phyloP scores from a whole-genome alignment of 1,284 basidiomycete genomes.

The Leccinum griseonigrum region DNA sequence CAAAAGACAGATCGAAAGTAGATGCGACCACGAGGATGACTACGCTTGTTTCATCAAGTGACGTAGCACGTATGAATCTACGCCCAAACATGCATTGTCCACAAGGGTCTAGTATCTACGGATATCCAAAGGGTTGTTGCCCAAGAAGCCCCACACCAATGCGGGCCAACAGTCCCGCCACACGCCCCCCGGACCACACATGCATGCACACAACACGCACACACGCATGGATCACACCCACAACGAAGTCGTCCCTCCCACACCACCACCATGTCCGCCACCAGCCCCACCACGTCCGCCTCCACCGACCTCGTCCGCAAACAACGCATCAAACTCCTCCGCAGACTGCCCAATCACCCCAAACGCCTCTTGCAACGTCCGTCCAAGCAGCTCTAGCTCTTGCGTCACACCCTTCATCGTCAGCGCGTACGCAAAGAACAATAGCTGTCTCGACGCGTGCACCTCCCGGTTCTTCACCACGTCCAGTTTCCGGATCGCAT shows the following conservation, averaged over 20 bases:
- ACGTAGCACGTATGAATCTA: not conserved
- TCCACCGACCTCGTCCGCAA: constrained; percentile 28
- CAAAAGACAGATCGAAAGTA: not conserved
- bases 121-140: not conserved
- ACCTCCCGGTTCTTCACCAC: constrained; percentile 77
- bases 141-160: constrained; percentile 2
- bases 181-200: not conserved
- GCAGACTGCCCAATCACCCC: constrained; percentile 78
- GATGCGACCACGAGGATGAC: constrained; percentile 11
- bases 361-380: constrained; percentile 80
- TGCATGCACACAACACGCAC: not conserved
- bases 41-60: constrained; percentile 9
- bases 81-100: constrained; percentile 9
- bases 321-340: constrained; percentile 69
- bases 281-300: not conserved
- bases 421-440: constrained; percentile 93
- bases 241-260: constrained; percentile 1
- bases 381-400: constrained; percentile 81
- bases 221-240: constrained; percentile 20
- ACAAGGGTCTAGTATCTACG: constrained; percentile 1
- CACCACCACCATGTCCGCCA: not conserved
- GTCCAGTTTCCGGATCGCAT: constrained; percentile 78
- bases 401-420: constrained; percentile 91
- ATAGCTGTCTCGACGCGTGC: constrained; percentile 75
- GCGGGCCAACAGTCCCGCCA: constrained; percentile 6